Conservation (phyloP, 768 basidiomycete genomes). For the Tulasnella sp. region DNA sequence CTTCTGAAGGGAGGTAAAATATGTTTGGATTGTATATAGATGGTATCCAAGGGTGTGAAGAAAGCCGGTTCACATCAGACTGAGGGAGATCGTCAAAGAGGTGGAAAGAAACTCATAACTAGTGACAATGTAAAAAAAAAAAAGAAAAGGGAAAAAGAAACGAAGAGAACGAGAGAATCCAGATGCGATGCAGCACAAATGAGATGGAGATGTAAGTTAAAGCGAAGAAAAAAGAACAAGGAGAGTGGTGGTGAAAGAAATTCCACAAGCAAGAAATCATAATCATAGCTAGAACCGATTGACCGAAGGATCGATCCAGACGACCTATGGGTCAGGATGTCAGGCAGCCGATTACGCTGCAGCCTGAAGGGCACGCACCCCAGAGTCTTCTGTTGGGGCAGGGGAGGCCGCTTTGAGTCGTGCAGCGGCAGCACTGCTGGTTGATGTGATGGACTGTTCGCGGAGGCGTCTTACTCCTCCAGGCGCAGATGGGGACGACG, state of each 20-base stretch:
- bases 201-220: conserved; percentile 25
- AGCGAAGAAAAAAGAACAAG: not conserved
- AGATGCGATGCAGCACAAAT: conserved; percentile 19
- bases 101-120: conserved; percentile 2
- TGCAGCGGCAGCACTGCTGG: conserved; percentile 47
- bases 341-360: conserved; percentile 14
- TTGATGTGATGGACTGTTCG: conserved; percentile 44
- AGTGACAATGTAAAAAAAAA: conserved; percentile 1
- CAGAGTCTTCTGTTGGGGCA: conserved; percentile 79
- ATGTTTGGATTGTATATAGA: conserved; percentile 21
- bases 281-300: conserved; percentile 26
- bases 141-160: not conserved
- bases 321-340: conserved; percentile 9
- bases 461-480: conserved; percentile 52
- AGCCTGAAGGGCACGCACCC: conserved; percentile 44
- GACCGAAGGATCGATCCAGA: conserved; percentile 30
- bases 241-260: conserved; percentile 62
- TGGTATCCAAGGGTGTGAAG: conserved; percentile 23
- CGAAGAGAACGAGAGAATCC: conserved; percentile 10
- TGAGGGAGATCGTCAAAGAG: not conserved
- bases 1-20: conserved; percentile 9
- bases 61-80: conserved; percentile 10
- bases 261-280: conserved; percentile 81
- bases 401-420: conserved; percentile 55
- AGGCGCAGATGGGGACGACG: conserved; percentile 42